A percentile compares a stretch with the other conserved stretches of the same genome.
Evolutionary conservation across 108 stramenopile genomes (phyloP).

Genomic region (Nitzschia sp.): DNA sequence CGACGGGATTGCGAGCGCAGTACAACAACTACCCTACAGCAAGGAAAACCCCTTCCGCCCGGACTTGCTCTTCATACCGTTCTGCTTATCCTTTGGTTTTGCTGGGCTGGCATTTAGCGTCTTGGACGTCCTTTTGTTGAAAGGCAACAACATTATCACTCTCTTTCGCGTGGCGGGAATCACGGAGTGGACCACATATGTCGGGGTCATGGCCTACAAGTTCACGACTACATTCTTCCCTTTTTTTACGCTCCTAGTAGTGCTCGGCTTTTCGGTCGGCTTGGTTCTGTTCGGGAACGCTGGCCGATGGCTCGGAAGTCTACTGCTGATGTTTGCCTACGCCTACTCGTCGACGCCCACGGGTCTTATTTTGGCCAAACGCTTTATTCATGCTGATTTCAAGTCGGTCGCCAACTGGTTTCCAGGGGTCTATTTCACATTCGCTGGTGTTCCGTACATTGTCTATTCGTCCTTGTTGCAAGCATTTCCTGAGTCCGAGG

Average conservation of each 20-base stretch:
- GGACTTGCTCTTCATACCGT: slow-evolving; percentile 33
- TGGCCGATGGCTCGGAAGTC: slow-evolving; percentile 40
- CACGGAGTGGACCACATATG: slow-evolving; percentile 29
- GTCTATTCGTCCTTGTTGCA: slow-evolving; percentile 26
- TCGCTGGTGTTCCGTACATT: slow-evolving; percentile 31
- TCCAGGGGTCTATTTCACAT: slow-evolving; percentile 40
- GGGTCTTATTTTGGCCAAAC: slow-evolving; percentile 48
- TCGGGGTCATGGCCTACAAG: slow-evolving; percentile 35
- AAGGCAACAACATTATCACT: slow-evolving; percentile 30
- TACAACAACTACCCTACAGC: slow-evolving; percentile 38
- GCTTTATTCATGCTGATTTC: slow-evolving; percentile 32
- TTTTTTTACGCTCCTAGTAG: slow-evolving; percentile 28
- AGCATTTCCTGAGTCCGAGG: slow-evolving; percentile 24
- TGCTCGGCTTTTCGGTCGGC: slow-evolving; percentile 33
- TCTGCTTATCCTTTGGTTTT: slow-evolving; percentile 34
- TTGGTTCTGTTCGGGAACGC: slow-evolving; percentile 35
- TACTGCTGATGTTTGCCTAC: slow-evolving; percentile 36
- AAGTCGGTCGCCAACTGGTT: slow-evolving; percentile 44
- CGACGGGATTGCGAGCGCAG: slow-evolving; percentile 19
- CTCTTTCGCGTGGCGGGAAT: slow-evolving; percentile 40
- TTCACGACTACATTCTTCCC: slow-evolving; percentile 25
- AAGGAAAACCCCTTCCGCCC: slow-evolving; percentile 21
- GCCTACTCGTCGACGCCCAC: slow-evolving; percentile 39
- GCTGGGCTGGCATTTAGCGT: slow-evolving; percentile 33
- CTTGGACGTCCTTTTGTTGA: slow-evolving; percentile 35